Percentiles rank a stretch among this genome's conserved stretches.
Conservation (phyloP, 345 rosid genomes). For the Iberis pinnata region DNA sequence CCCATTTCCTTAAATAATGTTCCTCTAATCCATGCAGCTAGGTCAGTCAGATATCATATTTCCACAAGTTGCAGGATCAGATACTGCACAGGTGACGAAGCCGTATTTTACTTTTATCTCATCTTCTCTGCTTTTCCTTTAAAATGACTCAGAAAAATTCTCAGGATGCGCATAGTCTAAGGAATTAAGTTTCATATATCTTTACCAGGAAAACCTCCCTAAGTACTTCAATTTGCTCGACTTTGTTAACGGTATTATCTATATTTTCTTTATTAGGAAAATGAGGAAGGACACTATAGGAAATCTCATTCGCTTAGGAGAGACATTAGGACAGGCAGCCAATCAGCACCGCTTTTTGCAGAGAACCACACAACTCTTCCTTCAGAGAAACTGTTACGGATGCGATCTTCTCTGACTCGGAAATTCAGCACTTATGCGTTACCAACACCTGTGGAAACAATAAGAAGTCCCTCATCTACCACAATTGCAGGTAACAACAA, state of each 20-base stretch:
- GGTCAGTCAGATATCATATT: conserved; percentile 56
- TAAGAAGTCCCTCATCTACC: conserved; percentile 42
- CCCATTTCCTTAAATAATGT: conserved; percentile 2
- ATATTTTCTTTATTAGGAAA: conserved; percentile 41
- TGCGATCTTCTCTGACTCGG: conserved; percentile 45
- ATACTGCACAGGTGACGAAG: conserved; percentile 43
- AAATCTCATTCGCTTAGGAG: conserved; percentile 38
- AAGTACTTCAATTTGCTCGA: background rate
- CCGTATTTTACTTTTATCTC: conserved; percentile 3
- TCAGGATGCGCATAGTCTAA: conserved; percentile 8
- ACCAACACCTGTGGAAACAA: conserved; percentile 68
- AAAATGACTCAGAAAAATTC: background rate
- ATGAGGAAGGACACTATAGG: conserved; percentile 28
- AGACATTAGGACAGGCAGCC: conserved; percentile 40
- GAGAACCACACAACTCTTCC: conserved; percentile 43
- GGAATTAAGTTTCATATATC: background rate
- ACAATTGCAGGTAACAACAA: conserved; percentile 25
- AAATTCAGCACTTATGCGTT: conserved; percentile 73
- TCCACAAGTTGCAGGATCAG: conserved; percentile 39
- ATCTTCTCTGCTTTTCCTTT: conserved; percentile 2
- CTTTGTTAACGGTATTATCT: conserved; percentile 14
- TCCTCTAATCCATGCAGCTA: conserved; percentile 45
- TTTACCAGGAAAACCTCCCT: background rate
- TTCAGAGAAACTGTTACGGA: conserved; percentile 43
- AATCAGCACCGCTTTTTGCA: conserved; percentile 73